Evolutionary conservation across 306 rosid species (phyloP), one percentile per base, ranked within the genome.

Genomic region (Abrus precatorius): DNA sequence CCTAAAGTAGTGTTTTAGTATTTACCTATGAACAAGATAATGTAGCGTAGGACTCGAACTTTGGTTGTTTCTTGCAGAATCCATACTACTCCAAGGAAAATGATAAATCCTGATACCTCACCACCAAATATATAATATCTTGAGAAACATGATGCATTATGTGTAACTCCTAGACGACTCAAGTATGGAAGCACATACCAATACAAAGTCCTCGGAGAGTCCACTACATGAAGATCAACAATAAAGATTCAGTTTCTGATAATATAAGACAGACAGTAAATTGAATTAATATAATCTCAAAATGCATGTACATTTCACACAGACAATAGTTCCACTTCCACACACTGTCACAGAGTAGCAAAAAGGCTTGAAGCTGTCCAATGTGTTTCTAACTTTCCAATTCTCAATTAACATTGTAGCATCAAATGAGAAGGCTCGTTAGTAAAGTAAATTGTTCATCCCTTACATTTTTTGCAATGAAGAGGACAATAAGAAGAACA

Each of bases 171-270:
- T 14, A 30, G 57, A 54, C 68, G 67, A 44, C 67, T 29, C 1
- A 48, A 82, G 52, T 30, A 69, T 14, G 11, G 56, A 48, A 63
- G 49, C 8, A 63, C 85, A 5, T 76, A 90, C 94, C 94, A 36
- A 87, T 85, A 67, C 92, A 91, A 45, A 91, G 94, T 80, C 94
- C 94, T 61, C 94, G 86, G 74, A 91, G 94, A 12, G 90, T 91
- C 94, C 94, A 91, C 94, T 88, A 88, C 74, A 76, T 6, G 70
- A 74, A 29, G 36, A 52, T 6, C 49, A 70, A 65, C 5, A 44
- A 55, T 5, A 14, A 49, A 48, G 41, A 64, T 57, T 72, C 49
- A 68, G 49, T 68, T 20, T 7, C 12, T 32, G n/a, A 29, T 28
- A 62, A 67, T 64, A 7, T 3, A 45, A 20, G 20, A 20, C 50